phyloP scores from a whole-genome alignment of 2,329 filamentous ascomycete species.

The Ceratocystis diversiconidia region DNA sequence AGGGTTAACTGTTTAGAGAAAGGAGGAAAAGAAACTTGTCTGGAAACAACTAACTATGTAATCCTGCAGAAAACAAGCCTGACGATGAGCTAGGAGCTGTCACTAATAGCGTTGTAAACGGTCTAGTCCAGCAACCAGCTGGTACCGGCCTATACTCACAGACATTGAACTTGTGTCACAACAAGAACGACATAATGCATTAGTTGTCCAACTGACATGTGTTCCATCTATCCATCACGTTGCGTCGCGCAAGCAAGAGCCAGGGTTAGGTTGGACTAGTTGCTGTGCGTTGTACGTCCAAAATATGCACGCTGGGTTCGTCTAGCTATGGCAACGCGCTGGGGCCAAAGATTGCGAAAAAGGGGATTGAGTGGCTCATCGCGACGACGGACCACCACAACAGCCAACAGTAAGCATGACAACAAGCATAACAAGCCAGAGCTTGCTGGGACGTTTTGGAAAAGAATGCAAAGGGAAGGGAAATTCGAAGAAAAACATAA shows the following conservation, averaged over 20 bases:
- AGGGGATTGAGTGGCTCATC: not conserved
- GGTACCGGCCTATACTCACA: not conserved
- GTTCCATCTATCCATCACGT: not conserved
- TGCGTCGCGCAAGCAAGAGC: not conserved
- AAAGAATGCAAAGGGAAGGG: not conserved
- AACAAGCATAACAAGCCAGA: not conserved
- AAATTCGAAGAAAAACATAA: not conserved
- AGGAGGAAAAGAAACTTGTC: too few relatives aligned
- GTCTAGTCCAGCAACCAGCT: not conserved
- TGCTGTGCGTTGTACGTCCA: not conserved
- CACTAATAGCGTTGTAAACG: too few relatives aligned
- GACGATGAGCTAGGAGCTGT: too few relatives aligned
- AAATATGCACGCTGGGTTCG: slow-evolving; percentile 5
- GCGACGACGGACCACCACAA: not conserved
- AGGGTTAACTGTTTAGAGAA: too few relatives aligned
- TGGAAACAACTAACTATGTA: too few relatives aligned
- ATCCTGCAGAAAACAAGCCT: too few relatives aligned
- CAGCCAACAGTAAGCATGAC: not conserved
- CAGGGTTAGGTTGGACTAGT: slow-evolving; percentile 1
- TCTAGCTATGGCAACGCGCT: slow-evolving; percentile 11
- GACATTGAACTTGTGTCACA: not conserved
- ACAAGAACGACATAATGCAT: not conserved
- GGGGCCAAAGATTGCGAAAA: not conserved
- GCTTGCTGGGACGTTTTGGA: not conserved
- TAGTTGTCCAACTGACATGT: not conserved